A percentile compares a stretch with the other conserved stretches of the same genome.
phyloP scores from a whole-genome alignment of 768 basidiomycete genomes.

The Hericium erinaceus region DNA sequence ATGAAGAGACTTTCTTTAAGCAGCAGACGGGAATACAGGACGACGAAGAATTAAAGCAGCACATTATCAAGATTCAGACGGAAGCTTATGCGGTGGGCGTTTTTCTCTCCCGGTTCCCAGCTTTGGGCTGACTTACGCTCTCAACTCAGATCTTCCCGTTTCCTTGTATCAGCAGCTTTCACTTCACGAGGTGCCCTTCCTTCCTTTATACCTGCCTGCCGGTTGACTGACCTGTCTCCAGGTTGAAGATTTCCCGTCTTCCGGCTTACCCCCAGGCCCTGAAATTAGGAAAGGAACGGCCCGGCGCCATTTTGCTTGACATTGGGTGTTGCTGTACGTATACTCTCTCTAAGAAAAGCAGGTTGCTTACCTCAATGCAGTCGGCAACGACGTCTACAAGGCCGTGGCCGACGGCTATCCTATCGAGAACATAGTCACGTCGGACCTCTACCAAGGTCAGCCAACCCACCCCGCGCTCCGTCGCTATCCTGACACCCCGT shows the following conservation, averaged over 20 bases:
- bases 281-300: background rate
- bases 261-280: background rate
- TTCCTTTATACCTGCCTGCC: background rate
- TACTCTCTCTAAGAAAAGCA: background rate
- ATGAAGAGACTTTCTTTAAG: background rate
- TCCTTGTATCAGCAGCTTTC: background rate
- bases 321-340: background rate
- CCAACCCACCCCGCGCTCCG: background rate
- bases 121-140: background rate
- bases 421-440: background rate
- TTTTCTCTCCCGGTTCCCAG: background rate
- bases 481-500: background rate
- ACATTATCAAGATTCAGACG: background rate
- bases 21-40: background rate
- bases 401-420: background rate
- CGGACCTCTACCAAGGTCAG: background rate
- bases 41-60: background rate
- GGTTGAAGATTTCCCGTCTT: background rate
- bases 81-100: background rate
- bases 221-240: background rate
- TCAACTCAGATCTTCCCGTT: background rate
- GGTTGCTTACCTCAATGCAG: background rate
- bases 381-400: background rate
- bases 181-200: background rate
- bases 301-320: background rate